A percentile compares a stretch with the other conserved stretches of the same genome.
Conservation (phyloP, 495 filamentous ascomycete genomes). For the Amphirosellinia nigrospora region DNA sequence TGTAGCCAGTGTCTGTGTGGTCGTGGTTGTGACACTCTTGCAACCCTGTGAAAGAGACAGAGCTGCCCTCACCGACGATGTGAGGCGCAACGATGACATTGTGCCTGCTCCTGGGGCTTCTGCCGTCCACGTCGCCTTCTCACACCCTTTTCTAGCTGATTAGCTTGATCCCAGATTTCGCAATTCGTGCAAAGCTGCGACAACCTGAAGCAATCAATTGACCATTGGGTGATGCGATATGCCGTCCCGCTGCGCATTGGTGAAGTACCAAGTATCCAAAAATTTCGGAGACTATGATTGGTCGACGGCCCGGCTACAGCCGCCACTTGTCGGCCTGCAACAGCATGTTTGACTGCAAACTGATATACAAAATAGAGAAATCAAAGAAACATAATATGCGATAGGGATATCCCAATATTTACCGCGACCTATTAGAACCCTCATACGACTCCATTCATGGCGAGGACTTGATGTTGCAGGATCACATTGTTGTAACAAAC, state of each 20-base stretch:
- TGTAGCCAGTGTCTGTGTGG: constrained; percentile 19
- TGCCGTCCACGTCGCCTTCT: not conserved
- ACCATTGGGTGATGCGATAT: not conserved
- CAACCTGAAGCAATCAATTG: not conserved
- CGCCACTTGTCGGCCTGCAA: not conserved
- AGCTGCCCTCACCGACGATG: constrained; percentile 21
- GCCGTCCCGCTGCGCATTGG: not conserved
- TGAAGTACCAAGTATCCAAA: not conserved
- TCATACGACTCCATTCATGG: too few relatives aligned
- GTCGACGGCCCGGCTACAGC: not conserved
- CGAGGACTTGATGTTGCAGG: too few relatives aligned
- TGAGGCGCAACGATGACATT: constrained; percentile 21
- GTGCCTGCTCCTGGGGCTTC: not conserved
- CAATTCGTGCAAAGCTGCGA: constrained; percentile 6
- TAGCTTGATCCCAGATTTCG: not conserved
- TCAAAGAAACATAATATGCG: too few relatives aligned
- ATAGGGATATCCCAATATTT: too few relatives aligned
- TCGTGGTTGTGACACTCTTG: not conserved
- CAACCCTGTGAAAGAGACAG: constrained; percentile 8
- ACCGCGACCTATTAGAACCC: too few relatives aligned
- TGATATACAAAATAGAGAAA: too few relatives aligned
- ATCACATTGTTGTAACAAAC: too few relatives aligned
- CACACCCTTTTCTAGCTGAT: not conserved
- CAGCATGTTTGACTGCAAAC: too few relatives aligned
- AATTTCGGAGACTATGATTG: constrained; percentile 3